Evolutionary conservation across 345 rosid genomes (phyloP), one percentile per base, ranked within the genome.

Genomic region (Firmiana major): DNA sequence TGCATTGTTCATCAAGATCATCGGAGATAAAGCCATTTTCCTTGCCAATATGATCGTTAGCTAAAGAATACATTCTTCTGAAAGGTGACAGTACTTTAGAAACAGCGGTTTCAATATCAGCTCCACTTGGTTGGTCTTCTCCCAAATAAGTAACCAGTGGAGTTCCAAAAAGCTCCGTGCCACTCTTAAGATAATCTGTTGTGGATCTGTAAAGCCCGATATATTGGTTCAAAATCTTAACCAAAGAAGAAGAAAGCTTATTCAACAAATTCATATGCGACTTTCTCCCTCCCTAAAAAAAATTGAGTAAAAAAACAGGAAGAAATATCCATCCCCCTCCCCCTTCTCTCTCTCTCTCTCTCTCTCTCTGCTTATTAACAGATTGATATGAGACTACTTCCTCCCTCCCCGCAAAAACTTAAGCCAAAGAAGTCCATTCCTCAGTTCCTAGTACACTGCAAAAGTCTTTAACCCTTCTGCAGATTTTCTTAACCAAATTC

Each of bases 101-200:
- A 63, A 87, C 87, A 51, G 90, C 81, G 54, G 73, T 65, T 55
- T 83, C 87, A 79, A 93, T 85, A 84, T 88, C 91, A 82, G 86
- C 86, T 85, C 92, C 92, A 78, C 78, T 89, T 72, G 81, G 86
- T 11, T 79, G 78, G 76, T 90, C 93, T 78, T 77, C 80, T 31
- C 79, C 86, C 77, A 93, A 80, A 80, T 80, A 85, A 49, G 92
- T 85, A 77, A 95, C 85, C 85, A 95, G 84, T 71, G 99, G 98
- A 24, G 88, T 79, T 77, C 96, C 96, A 79, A 87, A 92, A 76
- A 78, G 75, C 80, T 89, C 87, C 55, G 78, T 60, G 63, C 86
- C 79, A 77, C 87, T 81, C 81, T 79, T 90, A 67, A 79, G 66
- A 76, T 67, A 78, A 42, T 76, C 92, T 26, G 77, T 46, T 34